Evolutionary conservation across 2,329 filamentous ascomycete genomes (phyloP).

Genomic region (Dothiorella sarmentorum): DNA sequence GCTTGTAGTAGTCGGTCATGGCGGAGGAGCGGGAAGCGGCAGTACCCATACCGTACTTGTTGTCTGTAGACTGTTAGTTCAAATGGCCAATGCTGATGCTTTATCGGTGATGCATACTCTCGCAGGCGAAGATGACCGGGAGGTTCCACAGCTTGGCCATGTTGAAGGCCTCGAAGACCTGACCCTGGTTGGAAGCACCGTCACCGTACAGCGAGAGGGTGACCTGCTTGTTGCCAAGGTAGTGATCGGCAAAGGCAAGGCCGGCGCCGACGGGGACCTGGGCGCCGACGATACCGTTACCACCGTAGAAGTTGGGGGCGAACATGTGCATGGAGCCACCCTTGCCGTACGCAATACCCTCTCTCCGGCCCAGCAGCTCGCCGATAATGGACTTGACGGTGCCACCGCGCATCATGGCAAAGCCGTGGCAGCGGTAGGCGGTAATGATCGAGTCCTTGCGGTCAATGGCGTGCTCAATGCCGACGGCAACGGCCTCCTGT

Average conservation of each 20-base stretch:
- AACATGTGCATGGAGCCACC: slow-evolving; percentile 99
- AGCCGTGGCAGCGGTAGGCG: slow-evolving; percentile 98
- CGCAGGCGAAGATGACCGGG: slow-evolving; percentile 92
- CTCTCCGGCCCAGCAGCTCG: slow-evolving; percentile 88
- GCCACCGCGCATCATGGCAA: slow-evolving; percentile 92
- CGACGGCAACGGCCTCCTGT: slow-evolving; percentile 94
- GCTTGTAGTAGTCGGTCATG: slow-evolving; percentile 99
- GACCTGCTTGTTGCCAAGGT: slow-evolving; percentile 80
- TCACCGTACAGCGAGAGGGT: slow-evolving; percentile 93
- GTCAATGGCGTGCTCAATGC: slow-evolving; percentile 93
- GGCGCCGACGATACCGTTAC: slow-evolving; percentile 98
- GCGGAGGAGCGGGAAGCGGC: slow-evolving; percentile 90
- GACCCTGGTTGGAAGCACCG: slow-evolving; percentile 97
- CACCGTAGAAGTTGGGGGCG: slow-evolving; percentile 93
- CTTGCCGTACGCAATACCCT: slow-evolving; percentile 98
- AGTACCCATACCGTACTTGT: slow-evolving; percentile 99
- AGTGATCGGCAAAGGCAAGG: slow-evolving; percentile 95
- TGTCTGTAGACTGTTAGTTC: slow-evolving; percentile 61
- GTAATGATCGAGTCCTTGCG: slow-evolving; percentile 94
- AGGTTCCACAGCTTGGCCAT: slow-evolving; percentile 99
- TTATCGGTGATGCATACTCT: slow-evolving; percentile 65
- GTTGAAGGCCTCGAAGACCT: slow-evolving; percentile 99
- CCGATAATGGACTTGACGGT: slow-evolving; percentile 90
- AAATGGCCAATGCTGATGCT: neutral
- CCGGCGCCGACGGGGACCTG: slow-evolving; percentile 97